Percentiles rank a stretch among this genome's conserved stretches.
Conservation (phyloP, 306 rosid species). For the Coriaria nepalensis region DNA sequence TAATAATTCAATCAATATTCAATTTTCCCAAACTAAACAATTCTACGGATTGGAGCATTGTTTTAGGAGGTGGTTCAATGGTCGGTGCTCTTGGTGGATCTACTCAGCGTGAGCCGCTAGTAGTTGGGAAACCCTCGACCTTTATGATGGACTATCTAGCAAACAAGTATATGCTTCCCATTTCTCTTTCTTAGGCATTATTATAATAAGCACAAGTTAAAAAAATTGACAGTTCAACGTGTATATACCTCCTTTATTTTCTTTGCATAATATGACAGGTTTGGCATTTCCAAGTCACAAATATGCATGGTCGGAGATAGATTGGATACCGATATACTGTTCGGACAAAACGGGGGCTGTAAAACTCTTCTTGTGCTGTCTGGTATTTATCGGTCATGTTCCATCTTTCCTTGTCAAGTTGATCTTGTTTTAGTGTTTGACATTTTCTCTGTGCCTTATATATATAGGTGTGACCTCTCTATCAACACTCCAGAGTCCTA, state of each 20-base stretch:
- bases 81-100: slow-evolving; percentile 82
- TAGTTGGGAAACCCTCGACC: slow-evolving; percentile 95
- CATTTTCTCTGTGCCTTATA: background rate
- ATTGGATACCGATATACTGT: slow-evolving; percentile 84
- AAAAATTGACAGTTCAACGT: no score
- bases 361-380: slow-evolving; percentile 92
- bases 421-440: background rate
- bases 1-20: no score
- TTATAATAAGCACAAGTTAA: no score
- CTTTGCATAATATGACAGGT: slow-evolving; percentile 33
- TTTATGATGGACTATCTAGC: slow-evolving; percentile 98
- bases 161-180: slow-evolving; percentile 32
- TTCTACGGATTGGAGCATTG: background rate
- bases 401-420: background rate
- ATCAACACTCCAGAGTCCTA: slow-evolving; percentile 59
- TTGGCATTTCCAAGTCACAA: slow-evolving; percentile 79
- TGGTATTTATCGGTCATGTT: slow-evolving; percentile 16
- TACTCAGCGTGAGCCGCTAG: slow-evolving; percentile 89
- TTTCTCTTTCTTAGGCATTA: slow-evolving; percentile 7
- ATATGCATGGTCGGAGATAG: slow-evolving; percentile 99
- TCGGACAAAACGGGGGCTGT: slow-evolving; percentile 97
- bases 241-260: background rate
- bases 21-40: background rate
- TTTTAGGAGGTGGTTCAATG: slow-evolving; percentile 57
- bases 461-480: slow-evolving; percentile 52